Evolutionary conservation across 2,329 filamentous ascomycete genomes (phyloP), one percentile per base, ranked within the genome.

Genomic region (Aphanocladium album): DNA sequence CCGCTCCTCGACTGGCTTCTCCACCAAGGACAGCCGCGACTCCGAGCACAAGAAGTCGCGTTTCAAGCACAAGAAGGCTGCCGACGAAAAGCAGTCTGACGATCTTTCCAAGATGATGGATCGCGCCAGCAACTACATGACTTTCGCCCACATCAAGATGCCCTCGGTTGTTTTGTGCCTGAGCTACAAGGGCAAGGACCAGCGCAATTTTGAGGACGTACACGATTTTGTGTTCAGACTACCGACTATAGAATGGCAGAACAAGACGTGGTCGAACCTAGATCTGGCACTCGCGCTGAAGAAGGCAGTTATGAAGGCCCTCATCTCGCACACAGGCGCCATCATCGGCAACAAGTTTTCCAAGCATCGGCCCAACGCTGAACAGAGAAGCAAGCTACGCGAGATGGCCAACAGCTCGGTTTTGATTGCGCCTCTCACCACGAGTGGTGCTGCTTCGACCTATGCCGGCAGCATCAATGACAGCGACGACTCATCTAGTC

Each of bases 241-340:
- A 76, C 95, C 95, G 3, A 89, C 90, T 2, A 87, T 99, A 51
- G 95, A 99, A 73, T 98, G 96, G 77, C 87, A 91, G 64, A 99
- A 99, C 81, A 99, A 99, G 80, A 98, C 93, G 9, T 99, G 95
- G 95, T 97, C 92, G 7, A 99, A 98, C 72, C 83, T 99, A 7
- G 95, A 99, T 70, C 84, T 99, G 11, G 93, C 93, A 0, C 81
- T 98, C 52, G 89, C 92, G 16, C 82, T 99, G 58, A 98, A 99
- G 78, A 96, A 93, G 71, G 93, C 96, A 51, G 90, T 98, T 61
- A 91, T 96, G 71, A 90, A 92, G 70, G 93, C 95, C 0, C 82
- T 99, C 50, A 96, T 99, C 68, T 95, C 91, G 1, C 95, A 99
- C 71, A 93, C 93, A 0, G 95, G 95, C 39, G 92, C 95, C 61